These are phyloP conservation scores for Hamigera avellanea DNA, from an alignment of 495 filamentous ascomycete species.

Conservation along the genomic window DNA sequence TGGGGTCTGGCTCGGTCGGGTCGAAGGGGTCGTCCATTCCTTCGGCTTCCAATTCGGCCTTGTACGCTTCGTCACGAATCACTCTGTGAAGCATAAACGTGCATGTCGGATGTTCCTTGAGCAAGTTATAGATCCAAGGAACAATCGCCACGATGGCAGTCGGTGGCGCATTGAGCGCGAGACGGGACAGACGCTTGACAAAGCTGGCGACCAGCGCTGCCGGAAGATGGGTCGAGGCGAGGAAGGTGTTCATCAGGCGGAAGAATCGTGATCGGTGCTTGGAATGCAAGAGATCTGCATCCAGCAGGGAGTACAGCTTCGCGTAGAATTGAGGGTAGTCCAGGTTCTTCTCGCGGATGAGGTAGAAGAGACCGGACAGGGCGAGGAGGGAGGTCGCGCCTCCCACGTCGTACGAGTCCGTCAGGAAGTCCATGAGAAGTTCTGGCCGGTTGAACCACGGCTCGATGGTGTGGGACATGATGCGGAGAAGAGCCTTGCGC, in stretches of 20 bases:
- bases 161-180: conserved; percentile 76
- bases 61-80: conserved; percentile 42
- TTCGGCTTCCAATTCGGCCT: conserved; percentile 44
- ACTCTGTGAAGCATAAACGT: conserved; percentile 93
- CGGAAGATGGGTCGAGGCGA: conserved; percentile 87
- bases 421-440: conserved; percentile 94
- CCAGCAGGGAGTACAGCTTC: conserved; percentile 85
- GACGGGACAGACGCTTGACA: conserved; percentile 78
- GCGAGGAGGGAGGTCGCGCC: conserved; percentile 79
- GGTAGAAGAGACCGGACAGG: conserved; percentile 86
- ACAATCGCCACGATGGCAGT: conserved; percentile 77
- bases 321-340: conserved; percentile 93
- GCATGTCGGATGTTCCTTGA: conserved; percentile 80
- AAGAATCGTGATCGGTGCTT: conserved; percentile 91
- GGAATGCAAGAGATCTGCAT: conserved; percentile 77
- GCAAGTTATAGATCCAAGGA: conserved; percentile 89
- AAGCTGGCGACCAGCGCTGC: conserved; percentile 86
- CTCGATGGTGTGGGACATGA: conserved; percentile 63
- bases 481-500: conserved; percentile 63
- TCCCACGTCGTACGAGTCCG: conserved; percentile 78
- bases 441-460: conserved; percentile 82
- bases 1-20: conserved; percentile 64
- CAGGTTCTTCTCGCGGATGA: conserved; percentile 85
- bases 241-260: conserved; percentile 81
- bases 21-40: conserved; percentile 76